Conservation (phyloP, 2,329 filamentous ascomycete species). For the Diaporthe batatas region DNA sequence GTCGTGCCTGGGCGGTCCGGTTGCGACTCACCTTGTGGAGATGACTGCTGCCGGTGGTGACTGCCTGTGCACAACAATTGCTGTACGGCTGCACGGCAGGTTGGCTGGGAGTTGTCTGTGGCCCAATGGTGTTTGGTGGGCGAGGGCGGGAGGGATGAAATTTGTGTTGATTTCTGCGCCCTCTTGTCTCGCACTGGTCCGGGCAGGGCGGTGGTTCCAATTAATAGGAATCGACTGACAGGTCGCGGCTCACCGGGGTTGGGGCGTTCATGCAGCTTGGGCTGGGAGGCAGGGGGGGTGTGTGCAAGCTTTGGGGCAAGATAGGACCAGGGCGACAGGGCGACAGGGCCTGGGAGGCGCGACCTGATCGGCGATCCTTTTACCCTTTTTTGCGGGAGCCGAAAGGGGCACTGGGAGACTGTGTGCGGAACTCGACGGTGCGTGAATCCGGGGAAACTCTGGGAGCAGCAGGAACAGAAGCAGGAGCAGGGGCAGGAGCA, state of each 20-base stretch:
- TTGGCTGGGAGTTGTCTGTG: not conserved
- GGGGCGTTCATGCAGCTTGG: constrained; percentile 28
- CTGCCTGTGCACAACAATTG: constrained; percentile 12
- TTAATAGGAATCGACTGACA: constrained; percentile 30
- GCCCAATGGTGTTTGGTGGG: not conserved
- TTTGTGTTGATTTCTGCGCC: not conserved
- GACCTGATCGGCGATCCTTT: constrained; percentile 28
- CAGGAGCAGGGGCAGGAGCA: too few species aligned
- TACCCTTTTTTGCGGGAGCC: constrained; percentile 24
- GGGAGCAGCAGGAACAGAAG: not conserved
- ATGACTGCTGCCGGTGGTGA: not conserved
- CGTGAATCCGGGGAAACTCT: not conserved
- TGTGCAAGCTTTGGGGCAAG: constrained; percentile 16
- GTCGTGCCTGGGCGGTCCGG: not conserved
- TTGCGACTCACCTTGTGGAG: constrained; percentile 2
- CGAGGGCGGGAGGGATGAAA: not conserved
- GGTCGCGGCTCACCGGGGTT: constrained; percentile 22
- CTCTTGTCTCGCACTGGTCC: not conserved
- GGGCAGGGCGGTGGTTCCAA: constrained; percentile 10
- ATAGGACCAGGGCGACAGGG: not conserved
- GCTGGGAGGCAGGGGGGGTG: constrained; percentile 18
- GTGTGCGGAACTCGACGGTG: too few species aligned
- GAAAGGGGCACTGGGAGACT: constrained; percentile 7
- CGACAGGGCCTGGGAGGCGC: not conserved
- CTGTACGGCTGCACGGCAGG: not conserved